phyloP scores from a whole-genome alignment of 2,329 filamentous ascomycete genomes.

The Arthrobotrys sinensis region DNA sequence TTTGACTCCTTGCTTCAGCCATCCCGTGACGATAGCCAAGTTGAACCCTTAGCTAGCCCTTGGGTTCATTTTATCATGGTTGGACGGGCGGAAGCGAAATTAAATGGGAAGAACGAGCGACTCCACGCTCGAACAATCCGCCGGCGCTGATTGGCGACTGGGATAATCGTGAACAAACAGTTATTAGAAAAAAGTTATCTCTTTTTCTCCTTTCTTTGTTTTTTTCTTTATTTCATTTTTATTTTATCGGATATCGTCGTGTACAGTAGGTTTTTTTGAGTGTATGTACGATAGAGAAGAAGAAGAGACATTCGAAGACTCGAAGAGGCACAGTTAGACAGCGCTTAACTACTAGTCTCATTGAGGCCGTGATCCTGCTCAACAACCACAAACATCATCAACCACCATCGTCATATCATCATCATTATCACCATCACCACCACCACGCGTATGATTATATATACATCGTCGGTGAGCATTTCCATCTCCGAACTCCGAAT shows the following conservation, averaged over 20 bases:
- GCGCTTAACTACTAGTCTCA: too few relatives aligned
- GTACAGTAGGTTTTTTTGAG: too few relatives aligned
- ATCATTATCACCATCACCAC: slow-evolving; percentile 2
- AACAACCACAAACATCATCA: background rate
- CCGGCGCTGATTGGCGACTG: slow-evolving; percentile 46
- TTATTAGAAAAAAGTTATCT: background rate
- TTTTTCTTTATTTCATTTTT: slow-evolving; percentile 20
- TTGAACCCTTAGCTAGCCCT: slow-evolving; percentile 19
- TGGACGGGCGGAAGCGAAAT: slow-evolving; percentile 61
- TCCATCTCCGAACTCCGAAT: slow-evolving; percentile 16
- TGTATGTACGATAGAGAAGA: too few relatives aligned
- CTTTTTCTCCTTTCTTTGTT: slow-evolving; percentile 34
- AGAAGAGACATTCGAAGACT: too few relatives aligned
- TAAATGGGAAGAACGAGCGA: slow-evolving; percentile 27
- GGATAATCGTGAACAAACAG: background rate
- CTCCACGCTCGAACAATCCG: slow-evolving; percentile 42
- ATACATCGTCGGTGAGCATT: slow-evolving; percentile 7
- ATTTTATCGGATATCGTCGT: background rate
- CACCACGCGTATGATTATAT: slow-evolving; percentile 7
- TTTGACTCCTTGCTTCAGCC: slow-evolving; percentile 41
- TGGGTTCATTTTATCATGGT: slow-evolving; percentile 56
- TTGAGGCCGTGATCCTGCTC: slow-evolving; percentile 7
- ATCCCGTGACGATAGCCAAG: slow-evolving; percentile 53
- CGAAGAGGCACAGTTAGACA: too few relatives aligned
- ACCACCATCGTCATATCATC: background rate